Evolutionary conservation across 176 grass and related monocot species (phyloP).

Genomic region (Oryza punctata): DNA sequence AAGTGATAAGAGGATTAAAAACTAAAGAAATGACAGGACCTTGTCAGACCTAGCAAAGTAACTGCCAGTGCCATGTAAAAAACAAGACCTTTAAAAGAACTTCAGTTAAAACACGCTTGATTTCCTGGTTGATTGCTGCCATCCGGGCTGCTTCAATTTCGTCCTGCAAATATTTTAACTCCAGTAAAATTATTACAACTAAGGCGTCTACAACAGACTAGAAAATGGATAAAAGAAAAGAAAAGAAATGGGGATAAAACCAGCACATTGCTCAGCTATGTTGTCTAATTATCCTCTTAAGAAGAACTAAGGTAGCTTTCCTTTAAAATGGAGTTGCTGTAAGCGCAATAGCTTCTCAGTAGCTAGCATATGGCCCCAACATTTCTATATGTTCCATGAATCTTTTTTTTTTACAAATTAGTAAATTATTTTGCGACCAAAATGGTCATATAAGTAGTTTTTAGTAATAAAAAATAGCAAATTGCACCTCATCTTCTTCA

Average conservation of each 20-base stretch:
- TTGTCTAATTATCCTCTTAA: constrained; percentile 13
- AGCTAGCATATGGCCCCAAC: neutral
- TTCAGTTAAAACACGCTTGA: constrained; percentile 95
- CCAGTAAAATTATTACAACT: constrained; percentile 27
- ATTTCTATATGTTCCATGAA: neutral
- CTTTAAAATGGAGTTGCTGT: neutral
- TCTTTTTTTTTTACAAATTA: neutral
- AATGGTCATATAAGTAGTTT: neutral
- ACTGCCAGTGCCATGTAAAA: neutral
- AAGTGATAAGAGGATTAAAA: constrained; percentile 23
- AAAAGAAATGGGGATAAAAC: neutral
- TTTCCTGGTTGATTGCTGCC: constrained; percentile 84
- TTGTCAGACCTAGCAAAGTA: constrained; percentile 18
- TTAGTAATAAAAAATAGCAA: constrained; percentile 30
- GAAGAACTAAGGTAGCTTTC: neutral
- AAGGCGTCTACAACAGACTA: neutral
- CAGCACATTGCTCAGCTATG: neutral
- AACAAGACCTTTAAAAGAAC: constrained; percentile 84
- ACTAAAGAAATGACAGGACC: constrained; percentile 2
- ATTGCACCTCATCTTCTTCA: constrained; percentile 73
- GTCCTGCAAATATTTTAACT: constrained; percentile 60
- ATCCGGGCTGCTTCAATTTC: constrained; percentile 60
- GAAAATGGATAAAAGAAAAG: neutral
- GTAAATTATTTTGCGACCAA: neutral
- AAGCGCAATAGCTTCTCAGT: constrained; percentile 17